A percentile compares a stretch with the other conserved stretches of the same genome.
phyloP scores from a whole-genome alignment of 2,329 filamentous ascomycete genomes.

The Aspergillus versicolor region DNA sequence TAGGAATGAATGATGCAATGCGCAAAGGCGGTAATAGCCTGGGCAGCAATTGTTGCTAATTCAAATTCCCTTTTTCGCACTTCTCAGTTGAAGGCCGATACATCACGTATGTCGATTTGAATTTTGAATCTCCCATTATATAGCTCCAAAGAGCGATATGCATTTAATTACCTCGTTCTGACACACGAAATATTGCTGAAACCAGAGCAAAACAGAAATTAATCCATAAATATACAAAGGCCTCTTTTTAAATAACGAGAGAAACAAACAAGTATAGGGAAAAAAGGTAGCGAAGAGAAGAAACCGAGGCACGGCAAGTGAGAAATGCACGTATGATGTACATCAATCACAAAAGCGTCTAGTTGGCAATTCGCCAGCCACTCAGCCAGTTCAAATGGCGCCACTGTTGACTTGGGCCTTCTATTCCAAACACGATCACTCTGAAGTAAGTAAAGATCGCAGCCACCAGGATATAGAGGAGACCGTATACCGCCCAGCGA shows the following conservation, averaged over 20 bases:
- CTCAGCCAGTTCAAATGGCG: constrained; percentile 91
- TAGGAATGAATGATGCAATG: constrained; percentile 50
- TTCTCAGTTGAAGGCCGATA: neutral
- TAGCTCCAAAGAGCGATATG: neutral
- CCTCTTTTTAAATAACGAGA: neutral
- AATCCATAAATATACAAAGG: constrained; percentile 7
- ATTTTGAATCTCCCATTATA: neutral
- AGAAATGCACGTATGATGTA: neutral
- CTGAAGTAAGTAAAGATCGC: constrained; percentile 88
- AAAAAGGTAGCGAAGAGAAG: neutral
- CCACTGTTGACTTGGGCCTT: constrained; percentile 79
- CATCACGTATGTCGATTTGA: neutral
- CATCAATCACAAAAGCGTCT: neutral
- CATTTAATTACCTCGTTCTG: neutral
- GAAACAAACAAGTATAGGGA: neutral
- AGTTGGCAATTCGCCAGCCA: constrained; percentile 74
- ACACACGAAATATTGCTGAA: neutral
- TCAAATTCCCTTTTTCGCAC: neutral
- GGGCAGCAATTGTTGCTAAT: constrained; percentile 38
- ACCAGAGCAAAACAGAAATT: neutral
- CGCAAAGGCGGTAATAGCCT: constrained; percentile 39
- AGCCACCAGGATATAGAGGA: constrained; percentile 72
- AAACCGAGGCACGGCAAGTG: neutral
- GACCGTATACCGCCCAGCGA: constrained; percentile 68
- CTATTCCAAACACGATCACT: constrained; percentile 95